Base-by-base conservation (phyloP, 2,329 filamentous ascomycete species). In the Colletotrichum orchidophilum region DNA sequence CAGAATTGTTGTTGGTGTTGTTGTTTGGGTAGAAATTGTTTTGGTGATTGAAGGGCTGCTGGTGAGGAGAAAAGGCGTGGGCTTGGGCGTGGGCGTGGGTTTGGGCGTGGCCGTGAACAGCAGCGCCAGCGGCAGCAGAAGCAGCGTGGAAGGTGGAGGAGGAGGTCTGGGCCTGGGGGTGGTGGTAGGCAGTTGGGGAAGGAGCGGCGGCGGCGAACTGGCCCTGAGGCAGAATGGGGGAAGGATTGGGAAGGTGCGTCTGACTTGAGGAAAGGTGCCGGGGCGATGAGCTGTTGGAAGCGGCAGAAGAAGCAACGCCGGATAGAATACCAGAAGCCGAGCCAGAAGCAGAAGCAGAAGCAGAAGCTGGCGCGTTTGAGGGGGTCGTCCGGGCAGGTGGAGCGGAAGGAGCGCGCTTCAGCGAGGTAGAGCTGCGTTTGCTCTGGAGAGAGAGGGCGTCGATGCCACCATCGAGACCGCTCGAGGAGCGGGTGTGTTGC, bases 61-160 rank as follows among this genome's bases (percentile, higher is more conserved):
- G 71, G 87, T 91, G 29, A 98, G 85, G 2, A 93, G 91, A 1
- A 95, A 94, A 39, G 95, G 97, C 78, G 93, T 96, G 1, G 95
- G 95, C 11, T 94, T 97, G 69, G 95, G 85, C 82, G 97, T 95
- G 4, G 94, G 93, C 1, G 94, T 75, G 61, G 63, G n/a, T 33
- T 31, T 59, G 75, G 74, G 93, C 1, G 94, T 75, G 63, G 57
- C 26, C 60, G 49, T 63, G 75, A 46, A 18, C 39, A 21, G 39
- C 39, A 42, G 33, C 35, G 35, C 35, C 33, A 39, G 33, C 35
- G 35, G 35, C 35, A 39, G 35, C 35, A 46, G 39, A n/a, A 5
- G 39, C n/a, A 46, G 39, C 39, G 39, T 46, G 39, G 39, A 46
- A 46, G 39, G 39, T 46, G 39, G 39, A 46, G 75, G 74, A 75